Evolutionary conservation across 2,329 filamentous ascomycete species (phyloP).

Genomic region (Fusarium sp.): DNA sequence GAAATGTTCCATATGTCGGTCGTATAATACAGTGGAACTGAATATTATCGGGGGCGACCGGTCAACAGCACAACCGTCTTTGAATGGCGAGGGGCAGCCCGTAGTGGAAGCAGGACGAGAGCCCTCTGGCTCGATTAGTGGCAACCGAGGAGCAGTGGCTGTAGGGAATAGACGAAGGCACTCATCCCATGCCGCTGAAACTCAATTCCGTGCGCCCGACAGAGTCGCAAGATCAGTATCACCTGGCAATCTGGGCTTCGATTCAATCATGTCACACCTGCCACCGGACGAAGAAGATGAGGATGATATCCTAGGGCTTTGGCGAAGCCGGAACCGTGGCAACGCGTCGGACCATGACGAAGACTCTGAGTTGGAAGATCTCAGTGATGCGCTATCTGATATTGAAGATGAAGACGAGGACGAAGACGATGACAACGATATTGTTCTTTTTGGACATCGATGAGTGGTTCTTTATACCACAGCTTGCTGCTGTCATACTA

Average conservation of each 20-base stretch:
- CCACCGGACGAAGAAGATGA: conserved; percentile 60
- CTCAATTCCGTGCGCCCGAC: conserved; percentile 51
- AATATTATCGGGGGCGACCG: conserved; percentile 64
- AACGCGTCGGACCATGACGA: conserved; percentile 62
- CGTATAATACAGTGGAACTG: conserved; percentile 76
- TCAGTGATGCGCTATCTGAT: conserved; percentile 55
- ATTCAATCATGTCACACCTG: conserved; percentile 42
- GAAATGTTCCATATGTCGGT: conserved; percentile 81
- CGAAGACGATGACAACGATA: conserved; percentile 63
- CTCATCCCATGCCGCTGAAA: conserved; percentile 53
- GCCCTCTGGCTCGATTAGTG: conserved; percentile 18
- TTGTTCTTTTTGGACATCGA: conserved; percentile 62
- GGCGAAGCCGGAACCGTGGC: conserved; percentile 59
- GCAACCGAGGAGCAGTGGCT: conserved; percentile 26
- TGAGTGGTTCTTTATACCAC: conserved; percentile 43
- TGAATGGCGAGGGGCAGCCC: conserved; percentile 40
- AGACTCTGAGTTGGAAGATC: conserved; percentile 59
- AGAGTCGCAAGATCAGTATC: conserved; percentile 60
- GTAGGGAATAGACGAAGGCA: conserved; percentile 51
- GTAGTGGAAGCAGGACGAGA: conserved; percentile 21
- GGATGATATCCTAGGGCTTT: conserved; percentile 68
- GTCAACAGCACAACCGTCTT: conserved; percentile 42
- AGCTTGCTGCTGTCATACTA: conserved; percentile 10
- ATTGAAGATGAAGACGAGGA: conserved; percentile 61
- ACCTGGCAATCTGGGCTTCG: conserved; percentile 48